A percentile compares a stretch with the other conserved stretches of the same genome.
Conservation (phyloP, 208 protist genomes). For the Lotmaria passim region DNA sequence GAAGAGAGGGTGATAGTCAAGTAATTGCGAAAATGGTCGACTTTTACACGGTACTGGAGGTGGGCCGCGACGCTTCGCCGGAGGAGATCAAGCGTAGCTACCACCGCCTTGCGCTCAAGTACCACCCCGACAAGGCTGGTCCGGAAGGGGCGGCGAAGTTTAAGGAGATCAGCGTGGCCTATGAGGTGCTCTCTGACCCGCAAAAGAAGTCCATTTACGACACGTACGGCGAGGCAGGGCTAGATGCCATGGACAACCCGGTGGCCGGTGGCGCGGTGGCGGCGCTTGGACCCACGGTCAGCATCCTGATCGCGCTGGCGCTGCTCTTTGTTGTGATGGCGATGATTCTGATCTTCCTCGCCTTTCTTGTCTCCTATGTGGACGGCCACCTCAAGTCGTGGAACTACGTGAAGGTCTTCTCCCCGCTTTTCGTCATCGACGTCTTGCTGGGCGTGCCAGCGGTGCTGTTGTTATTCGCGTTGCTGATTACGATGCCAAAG, state of each 20-base stretch:
- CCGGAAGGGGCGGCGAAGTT: conserved; percentile 72
- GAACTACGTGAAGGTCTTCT: conserved; percentile 82
- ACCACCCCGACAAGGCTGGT: conserved; percentile 90
- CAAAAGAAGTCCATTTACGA: conserved; percentile 70
- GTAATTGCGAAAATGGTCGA: conserved; percentile 44
- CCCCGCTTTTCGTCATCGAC: conserved; percentile 65
- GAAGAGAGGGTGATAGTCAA: too few relatives aligned
- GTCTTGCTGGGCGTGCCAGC: conserved; percentile 38
- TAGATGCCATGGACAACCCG: conserved; percentile 52
- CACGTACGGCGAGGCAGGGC: conserved; percentile 54
- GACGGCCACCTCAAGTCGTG: conserved; percentile 51
- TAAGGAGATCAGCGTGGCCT: conserved; percentile 91
- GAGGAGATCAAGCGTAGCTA: conserved; percentile 90
- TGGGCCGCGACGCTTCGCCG: conserved; percentile 57
- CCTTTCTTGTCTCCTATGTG: conserved; percentile 57
- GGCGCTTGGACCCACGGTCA: conserved; percentile 21
- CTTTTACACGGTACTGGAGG: conserved; percentile 80
- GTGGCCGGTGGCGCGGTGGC: conserved; percentile 35
- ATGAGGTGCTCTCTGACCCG: conserved; percentile 95
- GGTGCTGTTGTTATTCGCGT: conserved; percentile 29
- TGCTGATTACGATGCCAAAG: conserved; percentile 27
- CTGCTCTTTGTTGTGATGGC: conserved; percentile 31
- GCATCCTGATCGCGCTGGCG: conserved; percentile 18
- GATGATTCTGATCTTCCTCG: conserved; percentile 66
- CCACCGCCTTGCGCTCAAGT: conserved; percentile 68